Base-by-base conservation (phyloP, 371 early-diverging fungal species). In the Synchytrium microbalum region DNA sequence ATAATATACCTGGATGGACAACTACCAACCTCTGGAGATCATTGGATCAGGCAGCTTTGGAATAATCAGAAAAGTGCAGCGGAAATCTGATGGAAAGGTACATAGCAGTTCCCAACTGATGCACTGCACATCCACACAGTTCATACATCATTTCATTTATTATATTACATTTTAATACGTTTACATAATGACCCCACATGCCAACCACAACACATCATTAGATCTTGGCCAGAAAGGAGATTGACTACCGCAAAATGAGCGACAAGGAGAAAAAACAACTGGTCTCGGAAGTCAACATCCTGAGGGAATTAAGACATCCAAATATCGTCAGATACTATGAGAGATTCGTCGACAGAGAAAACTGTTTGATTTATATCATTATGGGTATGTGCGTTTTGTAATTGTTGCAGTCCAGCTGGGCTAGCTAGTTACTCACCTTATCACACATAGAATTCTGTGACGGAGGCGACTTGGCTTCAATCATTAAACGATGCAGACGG, bases 291-390 rank as follows among this genome's bases (percentile, higher is more conserved):
- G 87, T 88, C 68, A 88, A 88, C 68, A 86, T 88, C 61, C 72
- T 88, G 32, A 69, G 84, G 54, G 86, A 88, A 61, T 81, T 88
- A 19, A 71, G 79, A 16, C 88, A 87, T 64, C 85, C 85, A 2
- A 79, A 87, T 66, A 87, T 88, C 61, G 88, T 88, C 27, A 75
- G 84, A n/a, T 88, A 87, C 68, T 75, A 82, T 69, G 85, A 85
- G 63, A 74, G 88, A 19, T 73, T 75, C 53, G 82, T 88, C 16
- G 86, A 87, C 68, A 70, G 79, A 53, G 77, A 80, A 29, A 77
- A 79, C 58, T 77, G 75, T 64, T 68, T 82, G 67, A 86, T 88
- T 13, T 85, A 84, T 70, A 86, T 88, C 54, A 71, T 86, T 54
- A 88, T 88, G 88, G 88, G 78, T 73, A 5, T 10, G 60, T 55